Percentiles rank a stretch among this genome's conserved stretches.
Evolutionary conservation across 345 rosid species (phyloP).

Genomic region (Xanthoceras sorbifolium): DNA sequence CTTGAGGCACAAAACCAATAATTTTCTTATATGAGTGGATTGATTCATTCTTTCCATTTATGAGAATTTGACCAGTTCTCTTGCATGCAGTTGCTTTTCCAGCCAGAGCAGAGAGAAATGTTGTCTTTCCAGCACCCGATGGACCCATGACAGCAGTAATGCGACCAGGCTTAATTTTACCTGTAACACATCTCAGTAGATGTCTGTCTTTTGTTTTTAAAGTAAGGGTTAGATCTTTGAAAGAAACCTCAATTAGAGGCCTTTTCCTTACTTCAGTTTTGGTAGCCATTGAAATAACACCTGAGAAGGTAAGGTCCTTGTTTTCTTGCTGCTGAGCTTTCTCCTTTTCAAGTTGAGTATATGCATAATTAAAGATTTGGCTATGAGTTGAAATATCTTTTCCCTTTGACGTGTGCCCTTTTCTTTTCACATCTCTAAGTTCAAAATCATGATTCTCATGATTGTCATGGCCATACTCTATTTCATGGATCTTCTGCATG

Average conservation of each 20-base stretch:
- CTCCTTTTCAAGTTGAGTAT: constrained; percentile 80
- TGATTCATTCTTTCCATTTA: constrained; percentile 72
- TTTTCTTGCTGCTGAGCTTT: constrained; percentile 61
- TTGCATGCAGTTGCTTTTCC: constrained; percentile 87
- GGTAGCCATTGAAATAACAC: constrained; percentile 67
- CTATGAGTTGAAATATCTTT: constrained; percentile 56
- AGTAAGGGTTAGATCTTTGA: constrained; percentile 75
- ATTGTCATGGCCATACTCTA: constrained; percentile 43
- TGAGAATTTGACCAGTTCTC: constrained; percentile 61
- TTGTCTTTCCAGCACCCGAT: constrained; percentile 97
- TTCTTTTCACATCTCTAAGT: constrained; percentile 33
- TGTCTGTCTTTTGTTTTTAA: constrained; percentile 69
- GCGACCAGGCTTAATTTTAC: constrained; percentile 78
- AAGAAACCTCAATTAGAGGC: constrained; percentile 72
- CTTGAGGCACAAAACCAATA: constrained; percentile 93
- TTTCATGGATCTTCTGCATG: constrained; percentile 40
- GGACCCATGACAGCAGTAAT: constrained; percentile 98
- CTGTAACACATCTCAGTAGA: constrained; percentile 78
- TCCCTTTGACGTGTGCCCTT: constrained; percentile 34
- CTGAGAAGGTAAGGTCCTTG: constrained; percentile 69
- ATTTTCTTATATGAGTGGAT: constrained; percentile 84
- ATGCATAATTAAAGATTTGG: constrained; percentile 82
- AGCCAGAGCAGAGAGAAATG: constrained; percentile 82
- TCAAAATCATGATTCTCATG: constrained; percentile 34
- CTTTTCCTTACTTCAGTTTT: constrained; percentile 58